Conservation (phyloP, 1,139 yeast genomes). For the Taphrina flavorubra region DNA sequence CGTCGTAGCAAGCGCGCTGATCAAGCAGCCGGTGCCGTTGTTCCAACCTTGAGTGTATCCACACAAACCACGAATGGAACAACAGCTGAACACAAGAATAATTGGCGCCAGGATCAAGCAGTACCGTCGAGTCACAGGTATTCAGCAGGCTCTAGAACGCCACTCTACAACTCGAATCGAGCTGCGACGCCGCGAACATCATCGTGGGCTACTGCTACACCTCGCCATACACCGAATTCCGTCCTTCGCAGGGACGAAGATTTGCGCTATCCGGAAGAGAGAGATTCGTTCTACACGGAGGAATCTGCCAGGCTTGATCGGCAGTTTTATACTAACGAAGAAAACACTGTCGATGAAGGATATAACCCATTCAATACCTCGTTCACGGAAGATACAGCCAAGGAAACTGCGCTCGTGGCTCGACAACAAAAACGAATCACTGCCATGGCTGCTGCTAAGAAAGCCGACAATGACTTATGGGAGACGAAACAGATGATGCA, state of each 20-base stretch:
- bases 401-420: slow-evolving; percentile 49
- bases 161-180: not conserved
- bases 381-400: slow-evolving; percentile 47
- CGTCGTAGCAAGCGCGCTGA: slow-evolving; percentile 29
- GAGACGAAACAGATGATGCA: slow-evolving; percentile 53
- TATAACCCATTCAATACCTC: slow-evolving; percentile 50
- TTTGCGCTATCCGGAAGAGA: slow-evolving; percentile 39
- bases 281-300: slow-evolving; percentile 37
- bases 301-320: slow-evolving; percentile 49
- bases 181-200: slow-evolving; percentile 23
- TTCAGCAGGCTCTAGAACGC: not conserved
- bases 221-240: slow-evolving; percentile 19
- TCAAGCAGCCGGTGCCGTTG: slow-evolving; percentile 8
- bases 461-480: slow-evolving; percentile 53
- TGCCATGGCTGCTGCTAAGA: slow-evolving; percentile 50
- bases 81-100: not conserved
- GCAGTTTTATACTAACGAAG: slow-evolving; percentile 52
- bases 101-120: slow-evolving; percentile 12
- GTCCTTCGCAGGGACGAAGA: slow-evolving; percentile 16
- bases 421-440: slow-evolving; percentile 48
- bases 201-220: slow-evolving; percentile 29
- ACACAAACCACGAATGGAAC: slow-evolving; percentile 15
- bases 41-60: slow-evolving; percentile 5
- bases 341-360: slow-evolving; percentile 52
- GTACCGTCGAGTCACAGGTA: slow-evolving; percentile 13